Evolutionary conservation across 2,329 filamentous ascomycete genomes (phyloP), one percentile per base, ranked within the genome.

Genomic region (Botryotinia convoluta): DNA sequence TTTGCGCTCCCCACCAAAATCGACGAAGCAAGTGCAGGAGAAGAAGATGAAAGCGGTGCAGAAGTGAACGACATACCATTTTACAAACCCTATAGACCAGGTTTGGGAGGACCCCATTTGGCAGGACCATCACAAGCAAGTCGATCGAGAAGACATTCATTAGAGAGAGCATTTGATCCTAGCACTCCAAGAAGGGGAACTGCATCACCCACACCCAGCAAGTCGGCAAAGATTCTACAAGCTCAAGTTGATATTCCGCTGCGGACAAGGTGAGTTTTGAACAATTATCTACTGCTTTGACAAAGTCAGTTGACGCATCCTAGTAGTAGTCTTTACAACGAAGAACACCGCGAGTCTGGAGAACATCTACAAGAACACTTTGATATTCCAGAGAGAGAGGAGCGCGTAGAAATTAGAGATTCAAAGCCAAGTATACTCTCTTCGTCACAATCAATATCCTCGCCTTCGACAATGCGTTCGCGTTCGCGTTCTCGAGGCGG

Each of bases 21-120:
- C 22, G 61, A 72, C 12, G 61, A 72, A 67, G 70, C 61, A 44
- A 29, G 51, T 29, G 35, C 64, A n/a, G 37, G 44, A 54, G 48
- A 54, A 45, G 75, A 74, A 22, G 73, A 69, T n/a, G 73, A 69
- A 44, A 67, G 71, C 39, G 75, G 75, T 16, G 78, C 77, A n/a
- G 77, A 78, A 71, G 72, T 78, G 32, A 73, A 48, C 59, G 76
- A 79, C 63, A 78, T 78, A 45, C 77, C 77, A 42, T 74, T 78
- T 26, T 75, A 76, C 64, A 74, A 75, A 65, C 45, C 64, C 48
- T 22, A 57, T 32, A 68, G 64, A 22, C 16, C 48, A 68, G 45
- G 48, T n/a, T 5, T 39, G 26, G 64, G 64, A 32, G 48, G 48
- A 32, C 16, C 48, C 0, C 35, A 68, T 7, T 20, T 68, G 10